Evolutionary conservation across 2,329 filamentous ascomycete species (phyloP).

Genomic region (Chaetomium olivaceum): DNA sequence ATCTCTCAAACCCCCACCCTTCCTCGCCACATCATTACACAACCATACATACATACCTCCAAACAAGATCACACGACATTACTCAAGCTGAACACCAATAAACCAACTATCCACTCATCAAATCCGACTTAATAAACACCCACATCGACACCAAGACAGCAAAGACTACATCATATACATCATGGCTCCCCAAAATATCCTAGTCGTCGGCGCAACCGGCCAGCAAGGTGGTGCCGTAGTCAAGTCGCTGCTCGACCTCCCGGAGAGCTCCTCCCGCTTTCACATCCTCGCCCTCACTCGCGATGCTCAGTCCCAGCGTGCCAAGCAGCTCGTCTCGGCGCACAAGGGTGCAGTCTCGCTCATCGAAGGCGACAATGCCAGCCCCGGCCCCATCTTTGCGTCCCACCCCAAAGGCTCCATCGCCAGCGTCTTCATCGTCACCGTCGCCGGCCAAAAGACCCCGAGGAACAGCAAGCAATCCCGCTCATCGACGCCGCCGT

Average conservation of each 20-base stretch:
- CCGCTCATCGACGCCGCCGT: conserved; percentile 40
- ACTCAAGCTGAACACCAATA: no score
- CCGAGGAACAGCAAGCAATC: conserved; percentile 41
- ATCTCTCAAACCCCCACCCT: not conserved
- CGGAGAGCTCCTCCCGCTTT: conserved; percentile 20
- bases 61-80: no score
- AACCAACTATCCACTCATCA: not conserved
- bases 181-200: conserved; percentile 35
- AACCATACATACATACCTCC: no score
- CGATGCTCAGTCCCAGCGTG: conserved; percentile 31
- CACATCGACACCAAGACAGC: no score
- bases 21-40: not conserved
- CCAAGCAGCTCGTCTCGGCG: conserved; percentile 42
- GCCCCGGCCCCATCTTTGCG: conserved; percentile 40
- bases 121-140: not conserved
- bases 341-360: conserved; percentile 37
- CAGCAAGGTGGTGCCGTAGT: conserved; percentile 38
- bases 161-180: not conserved
- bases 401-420: conserved; percentile 36
- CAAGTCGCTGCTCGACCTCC: conserved; percentile 35
- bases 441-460: conserved; percentile 32
- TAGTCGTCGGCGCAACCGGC: conserved; percentile 43
- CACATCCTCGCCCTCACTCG: conserved; percentile 35
- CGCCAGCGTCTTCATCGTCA: conserved; percentile 40
- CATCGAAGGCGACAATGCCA: conserved; percentile 39